Conservation (phyloP, 2,329 filamentous ascomycete genomes). For the Colletotrichum simmondsii region DNA sequence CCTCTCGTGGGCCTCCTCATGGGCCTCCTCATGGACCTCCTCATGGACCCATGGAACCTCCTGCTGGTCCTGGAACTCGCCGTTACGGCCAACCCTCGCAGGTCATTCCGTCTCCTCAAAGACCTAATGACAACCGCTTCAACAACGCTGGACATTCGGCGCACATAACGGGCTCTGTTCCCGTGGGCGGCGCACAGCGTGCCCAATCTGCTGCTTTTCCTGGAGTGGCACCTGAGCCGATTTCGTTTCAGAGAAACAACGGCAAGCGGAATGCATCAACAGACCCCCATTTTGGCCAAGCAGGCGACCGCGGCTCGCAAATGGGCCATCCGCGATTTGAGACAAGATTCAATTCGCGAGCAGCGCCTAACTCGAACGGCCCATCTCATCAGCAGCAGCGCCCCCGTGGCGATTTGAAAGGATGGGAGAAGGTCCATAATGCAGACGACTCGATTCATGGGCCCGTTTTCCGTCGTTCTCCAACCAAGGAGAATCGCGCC, state of each 20-base stretch:
- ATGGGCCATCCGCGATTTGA: background rate
- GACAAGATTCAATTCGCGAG: background rate
- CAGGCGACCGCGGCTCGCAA: background rate
- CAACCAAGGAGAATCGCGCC: background rate
- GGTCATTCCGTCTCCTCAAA: background rate
- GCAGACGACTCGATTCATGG: conserved; percentile 21
- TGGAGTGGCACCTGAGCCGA: background rate
- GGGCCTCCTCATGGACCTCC: background rate
- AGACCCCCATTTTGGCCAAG: background rate
- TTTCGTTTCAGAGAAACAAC: background rate
- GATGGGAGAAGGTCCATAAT: conserved; percentile 17
- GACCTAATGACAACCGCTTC: background rate
- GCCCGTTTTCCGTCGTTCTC: conserved; percentile 24
- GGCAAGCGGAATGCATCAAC: background rate
- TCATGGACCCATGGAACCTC: background rate
- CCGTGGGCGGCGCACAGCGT: background rate
- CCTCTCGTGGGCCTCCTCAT: background rate
- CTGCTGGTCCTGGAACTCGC: background rate
- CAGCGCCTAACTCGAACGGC: background rate
- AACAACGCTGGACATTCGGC: background rate
- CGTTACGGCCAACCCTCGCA: background rate
- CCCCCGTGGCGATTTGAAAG: background rate
- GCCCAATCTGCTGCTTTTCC: background rate
- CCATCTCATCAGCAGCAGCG: background rate
- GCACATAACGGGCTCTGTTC: background rate